Base-by-base conservation (phyloP, 768 basidiomycete species). In the Nidularia sp. region DNA sequence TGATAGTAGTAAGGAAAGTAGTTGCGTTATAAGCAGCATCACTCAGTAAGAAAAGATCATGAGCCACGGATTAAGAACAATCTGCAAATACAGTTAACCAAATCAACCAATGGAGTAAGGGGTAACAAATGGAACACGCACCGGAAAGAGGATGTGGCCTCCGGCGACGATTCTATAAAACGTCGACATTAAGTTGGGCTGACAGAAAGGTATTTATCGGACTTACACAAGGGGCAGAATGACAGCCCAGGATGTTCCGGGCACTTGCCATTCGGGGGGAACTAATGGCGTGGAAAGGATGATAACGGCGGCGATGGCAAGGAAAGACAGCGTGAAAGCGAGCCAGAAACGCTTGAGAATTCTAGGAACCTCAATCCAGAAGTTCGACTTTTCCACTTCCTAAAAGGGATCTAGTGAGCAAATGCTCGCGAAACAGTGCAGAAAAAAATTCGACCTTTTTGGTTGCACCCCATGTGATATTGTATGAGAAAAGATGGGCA, bases 281-380 rank as follows among this genome's bases (percentile, higher is more conserved):
- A 93, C 75, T 10, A 86, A 35, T 2, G 67, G 56, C 0, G 77
- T 69, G 2, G 76, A 71, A 34, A 91, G 70, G 31, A 93, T 57
- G 52, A 83, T 65, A 63, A 92, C 85, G 43, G 65, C 73, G 6
- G 68, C 75, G 54, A 86, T 72, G 8, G 73, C 55, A 13, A 75
- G 51, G 57, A 83, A 70, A 45, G 80, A 84, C 18, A 89, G 51
- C 15, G 79, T 52, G 55, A 90, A 75, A 42, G 81, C 78, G 45
- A 81, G 60, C 76, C 87, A 84, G 72, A 90, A 95, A 3, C 91
- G 85, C 56, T 83, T 83, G 62, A 86, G 71, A 63, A 95, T 93
- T 52, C 82, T 81, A 1, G 93, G 93, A 9, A 93, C 83, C 66
- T 96, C 93, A 51, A 88, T 81, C 80, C 89, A 93, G 75, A 96